Evolutionary conservation across 1,284 basidiomycete species (phyloP).

Genomic region (Heterobasidion parviporum): DNA sequence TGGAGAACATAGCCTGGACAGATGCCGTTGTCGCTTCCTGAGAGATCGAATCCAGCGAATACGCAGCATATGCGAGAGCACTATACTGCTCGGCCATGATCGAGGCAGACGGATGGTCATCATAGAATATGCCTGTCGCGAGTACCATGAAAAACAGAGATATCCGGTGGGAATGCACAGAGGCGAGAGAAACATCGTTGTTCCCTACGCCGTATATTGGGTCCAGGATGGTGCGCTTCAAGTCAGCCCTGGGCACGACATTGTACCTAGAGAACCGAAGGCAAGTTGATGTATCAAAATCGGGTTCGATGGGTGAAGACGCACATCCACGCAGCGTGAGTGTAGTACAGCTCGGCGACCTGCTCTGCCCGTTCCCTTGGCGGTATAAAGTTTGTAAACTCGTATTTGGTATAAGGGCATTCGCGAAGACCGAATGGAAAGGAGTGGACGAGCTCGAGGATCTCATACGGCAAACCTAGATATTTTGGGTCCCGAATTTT

Average conservation of each 20-base stretch:
- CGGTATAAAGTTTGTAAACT: constrained; percentile 34
- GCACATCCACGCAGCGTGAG: constrained; percentile 40
- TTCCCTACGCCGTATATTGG: constrained; percentile 30
- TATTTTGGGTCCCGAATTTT: constrained; percentile 6
- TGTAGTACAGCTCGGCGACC: constrained; percentile 33
- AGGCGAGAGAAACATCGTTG: constrained; percentile 21
- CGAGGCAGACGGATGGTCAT: constrained; percentile 23
- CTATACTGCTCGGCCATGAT: constrained; percentile 31
- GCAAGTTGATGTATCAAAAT: not conserved
- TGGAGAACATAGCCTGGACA: constrained; percentile 39
- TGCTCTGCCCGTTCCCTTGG: constrained; percentile 27
- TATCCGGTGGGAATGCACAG: constrained; percentile 36
- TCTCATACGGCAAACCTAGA: constrained; percentile 23
- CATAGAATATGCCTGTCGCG: constrained; percentile 34
- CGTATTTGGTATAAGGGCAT: constrained; percentile 24
- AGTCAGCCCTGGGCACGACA: constrained; percentile 30
- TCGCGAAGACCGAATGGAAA: constrained; percentile 40
- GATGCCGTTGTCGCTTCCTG: constrained; percentile 35
- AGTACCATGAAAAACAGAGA: constrained; percentile 42
- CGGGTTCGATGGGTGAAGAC: constrained; percentile 14
- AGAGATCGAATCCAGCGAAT: constrained; percentile 36
- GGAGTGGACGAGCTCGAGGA: constrained; percentile 35
- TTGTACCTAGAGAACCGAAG: constrained; percentile 27
- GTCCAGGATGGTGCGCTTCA: constrained; percentile 28
- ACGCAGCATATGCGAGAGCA: constrained; percentile 35